Conservation (phyloP, 768 basidiomycete genomes). For the Sistotremastrum suecicum region DNA sequence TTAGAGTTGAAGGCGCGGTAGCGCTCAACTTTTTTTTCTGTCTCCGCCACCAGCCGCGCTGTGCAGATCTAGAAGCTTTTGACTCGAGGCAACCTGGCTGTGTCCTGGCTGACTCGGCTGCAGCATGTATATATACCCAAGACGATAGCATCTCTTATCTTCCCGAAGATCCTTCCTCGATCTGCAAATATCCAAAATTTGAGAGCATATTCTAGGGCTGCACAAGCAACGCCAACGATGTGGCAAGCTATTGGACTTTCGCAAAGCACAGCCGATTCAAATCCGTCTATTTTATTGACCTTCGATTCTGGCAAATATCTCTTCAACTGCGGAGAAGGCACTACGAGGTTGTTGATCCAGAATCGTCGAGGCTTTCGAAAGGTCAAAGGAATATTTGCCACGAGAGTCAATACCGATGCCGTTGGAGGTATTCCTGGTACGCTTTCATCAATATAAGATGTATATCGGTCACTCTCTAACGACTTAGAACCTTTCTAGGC, state of each 20-base stretch:
- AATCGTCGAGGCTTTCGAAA: conserved; percentile 51
- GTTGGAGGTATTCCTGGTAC: conserved; percentile 63
- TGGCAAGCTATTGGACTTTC: conserved; percentile 10
- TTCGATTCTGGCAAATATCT: conserved; percentile 76
- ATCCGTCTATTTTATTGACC: conserved; percentile 58
- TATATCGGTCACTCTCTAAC: conserved; percentile 9
- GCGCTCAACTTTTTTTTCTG: too few species aligned
- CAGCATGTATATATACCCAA: too few species aligned
- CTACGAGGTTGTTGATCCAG: conserved; percentile 60
- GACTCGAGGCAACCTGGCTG: too few species aligned
- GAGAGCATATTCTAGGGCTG: too few species aligned
- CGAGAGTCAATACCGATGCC: conserved; percentile 45
- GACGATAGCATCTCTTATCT: too few species aligned
- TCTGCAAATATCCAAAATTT: too few species aligned
- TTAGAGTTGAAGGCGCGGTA: too few species aligned
- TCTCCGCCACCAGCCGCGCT: too few species aligned
- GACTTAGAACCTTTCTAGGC: conserved; percentile 27
- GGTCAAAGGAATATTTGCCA: conserved; percentile 59
- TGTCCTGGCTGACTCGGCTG: too few species aligned
- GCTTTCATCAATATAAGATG: conserved; percentile 9
- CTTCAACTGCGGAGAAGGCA: conserved; percentile 79
- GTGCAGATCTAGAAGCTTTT: too few species aligned
- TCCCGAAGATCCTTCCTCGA: too few species aligned
- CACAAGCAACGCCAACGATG: not conserved
- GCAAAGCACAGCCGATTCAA: conserved; percentile 43